Conservation (phyloP, 106 monocot species). For the Platanthera guangdongensis region DNA sequence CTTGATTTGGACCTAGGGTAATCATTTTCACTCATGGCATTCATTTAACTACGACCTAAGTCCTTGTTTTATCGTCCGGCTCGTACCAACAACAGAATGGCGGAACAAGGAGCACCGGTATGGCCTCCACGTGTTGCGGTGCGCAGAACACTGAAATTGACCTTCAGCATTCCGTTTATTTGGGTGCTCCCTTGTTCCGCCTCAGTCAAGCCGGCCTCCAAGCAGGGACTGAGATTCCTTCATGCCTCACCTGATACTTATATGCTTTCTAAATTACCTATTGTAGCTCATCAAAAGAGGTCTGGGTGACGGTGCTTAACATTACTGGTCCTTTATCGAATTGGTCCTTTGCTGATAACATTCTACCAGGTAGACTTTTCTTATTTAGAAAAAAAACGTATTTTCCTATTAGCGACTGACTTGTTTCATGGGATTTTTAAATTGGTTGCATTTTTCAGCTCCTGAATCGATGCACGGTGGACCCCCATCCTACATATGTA, state of each 20-base stretch:
- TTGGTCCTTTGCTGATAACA: slow-evolving; percentile 91
- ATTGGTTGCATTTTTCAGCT: slow-evolving; percentile 27
- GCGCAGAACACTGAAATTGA: too few relatives aligned
- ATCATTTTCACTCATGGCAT: not conserved
- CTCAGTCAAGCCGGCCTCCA: too few relatives aligned
- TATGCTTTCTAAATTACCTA: slow-evolving; percentile 10
- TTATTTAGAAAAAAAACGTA: not conserved
- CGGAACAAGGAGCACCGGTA: too few relatives aligned
- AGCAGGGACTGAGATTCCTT: not conserved
- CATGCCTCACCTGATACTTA: not conserved
- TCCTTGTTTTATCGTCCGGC: too few relatives aligned
- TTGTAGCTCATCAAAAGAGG: slow-evolving; percentile 68
- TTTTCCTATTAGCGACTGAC: not conserved
- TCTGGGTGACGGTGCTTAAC: slow-evolving; percentile 79
- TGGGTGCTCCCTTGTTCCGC: too few relatives aligned
- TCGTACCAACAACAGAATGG: too few relatives aligned
- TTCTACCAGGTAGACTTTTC: slow-evolving; percentile 51
- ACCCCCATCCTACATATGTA: slow-evolving; percentile 78
- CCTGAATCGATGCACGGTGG: slow-evolving; percentile 62
- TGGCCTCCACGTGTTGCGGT: too few relatives aligned
- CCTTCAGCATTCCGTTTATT: too few relatives aligned
- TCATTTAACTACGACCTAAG: not conserved
- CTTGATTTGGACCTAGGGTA: slow-evolving; percentile 82
- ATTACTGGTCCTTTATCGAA: slow-evolving; percentile 87
- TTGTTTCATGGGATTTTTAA: not conserved